Evolutionary conservation across 768 basidiomycete genomes (phyloP).

Genomic region (Lentinula sp.): DNA sequence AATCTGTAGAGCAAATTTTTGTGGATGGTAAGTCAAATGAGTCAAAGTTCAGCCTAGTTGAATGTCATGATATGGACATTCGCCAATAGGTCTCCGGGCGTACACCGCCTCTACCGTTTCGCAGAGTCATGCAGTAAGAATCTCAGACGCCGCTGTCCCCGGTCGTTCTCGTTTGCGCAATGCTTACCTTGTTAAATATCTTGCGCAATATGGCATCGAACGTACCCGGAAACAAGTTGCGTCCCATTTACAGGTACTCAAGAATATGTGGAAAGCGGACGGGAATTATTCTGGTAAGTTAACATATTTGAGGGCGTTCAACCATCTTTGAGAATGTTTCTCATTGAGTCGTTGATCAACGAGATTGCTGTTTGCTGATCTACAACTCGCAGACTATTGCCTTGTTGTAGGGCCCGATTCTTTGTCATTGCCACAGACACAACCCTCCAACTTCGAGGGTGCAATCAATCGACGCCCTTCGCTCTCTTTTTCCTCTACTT

Average conservation of each 20-base stretch:
- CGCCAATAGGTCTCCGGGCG: conserved; percentile 52
- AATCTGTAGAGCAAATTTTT: conserved; percentile 69
- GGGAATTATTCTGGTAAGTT: conserved; percentile 39
- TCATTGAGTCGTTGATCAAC: conserved; percentile 5
- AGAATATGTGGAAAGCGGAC: conserved; percentile 87
- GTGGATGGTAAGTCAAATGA: conserved; percentile 48
- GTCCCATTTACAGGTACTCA: conserved; percentile 79
- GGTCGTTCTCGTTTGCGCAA: conserved; percentile 80
- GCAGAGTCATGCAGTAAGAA: conserved; percentile 24
- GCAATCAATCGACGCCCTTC: conserved; percentile 16
- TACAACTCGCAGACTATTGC: conserved; percentile 4
- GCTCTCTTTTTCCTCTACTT: conserved; percentile 39
- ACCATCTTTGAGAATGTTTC: conserved; percentile 2
- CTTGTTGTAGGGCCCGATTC: background rate
- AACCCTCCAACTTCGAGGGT: background rate
- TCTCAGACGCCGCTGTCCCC: conserved; percentile 14
- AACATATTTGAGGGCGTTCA: background rate
- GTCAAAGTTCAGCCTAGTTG: background rate
- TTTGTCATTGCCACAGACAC: background rate
- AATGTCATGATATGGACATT: conserved; percentile 2
- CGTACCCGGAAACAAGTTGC: conserved; percentile 86
- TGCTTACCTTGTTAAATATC: conserved; percentile 80
- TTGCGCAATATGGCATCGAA: conserved; percentile 60
- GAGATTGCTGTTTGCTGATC: background rate
- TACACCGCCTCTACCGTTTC: conserved; percentile 81